These are phyloP conservation scores for Pseudomonodictys pantanalensis DNA, from an alignment of 495 filamentous ascomycete genomes.

Conservation along the genomic window DNA sequence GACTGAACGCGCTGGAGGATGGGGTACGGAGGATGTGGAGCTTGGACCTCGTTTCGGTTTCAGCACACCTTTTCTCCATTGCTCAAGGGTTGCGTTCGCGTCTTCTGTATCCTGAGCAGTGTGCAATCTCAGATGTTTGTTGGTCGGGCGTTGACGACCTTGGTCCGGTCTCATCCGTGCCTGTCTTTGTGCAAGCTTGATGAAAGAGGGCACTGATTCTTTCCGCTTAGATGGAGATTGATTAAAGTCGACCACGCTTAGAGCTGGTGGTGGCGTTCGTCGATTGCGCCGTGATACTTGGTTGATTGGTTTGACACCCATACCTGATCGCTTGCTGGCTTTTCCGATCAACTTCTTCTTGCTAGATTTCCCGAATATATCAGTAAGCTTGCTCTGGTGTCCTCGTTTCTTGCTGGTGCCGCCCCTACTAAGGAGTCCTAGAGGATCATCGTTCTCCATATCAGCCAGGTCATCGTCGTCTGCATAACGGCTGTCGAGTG, in stretches of 20 bases:
- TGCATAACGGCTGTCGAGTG: slow-evolving; percentile 14
- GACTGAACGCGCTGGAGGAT: slow-evolving; percentile 7
- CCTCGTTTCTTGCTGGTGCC: slow-evolving; percentile 29
- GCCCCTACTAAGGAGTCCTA: slow-evolving; percentile 56
- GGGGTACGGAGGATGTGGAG: slow-evolving; percentile 38
- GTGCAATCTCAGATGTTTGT: slow-evolving; percentile 70
- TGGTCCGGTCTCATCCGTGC: slow-evolving; percentile 59
- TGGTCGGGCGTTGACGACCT: slow-evolving; percentile 71
- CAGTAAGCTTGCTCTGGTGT: slow-evolving; percentile 34
- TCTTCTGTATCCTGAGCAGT: slow-evolving; percentile 73
- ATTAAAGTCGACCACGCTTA: slow-evolving; percentile 67
- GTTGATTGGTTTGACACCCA: not conserved
- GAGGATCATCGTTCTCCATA: slow-evolving; percentile 56
- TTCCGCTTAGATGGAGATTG: slow-evolving; percentile 1
- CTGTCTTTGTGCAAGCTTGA: slow-evolving; percentile 72
- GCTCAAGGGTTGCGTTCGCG: slow-evolving; percentile 60
- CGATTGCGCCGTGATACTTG: not conserved
- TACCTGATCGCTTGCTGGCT: too few species aligned
- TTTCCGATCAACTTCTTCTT: slow-evolving; percentile 3
- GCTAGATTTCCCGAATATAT: slow-evolving; percentile 35
- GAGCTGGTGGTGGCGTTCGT: slow-evolving; percentile 46
- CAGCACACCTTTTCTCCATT: slow-evolving; percentile 76
- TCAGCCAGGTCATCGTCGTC: slow-evolving; percentile 37
- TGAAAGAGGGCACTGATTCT: slow-evolving; percentile 62
- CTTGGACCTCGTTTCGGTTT: slow-evolving; percentile 5